These are phyloP conservation scores for Gelatoporia subvermispora DNA, from an alignment of 768 basidiomycete species.

Conservation along the genomic window DNA sequence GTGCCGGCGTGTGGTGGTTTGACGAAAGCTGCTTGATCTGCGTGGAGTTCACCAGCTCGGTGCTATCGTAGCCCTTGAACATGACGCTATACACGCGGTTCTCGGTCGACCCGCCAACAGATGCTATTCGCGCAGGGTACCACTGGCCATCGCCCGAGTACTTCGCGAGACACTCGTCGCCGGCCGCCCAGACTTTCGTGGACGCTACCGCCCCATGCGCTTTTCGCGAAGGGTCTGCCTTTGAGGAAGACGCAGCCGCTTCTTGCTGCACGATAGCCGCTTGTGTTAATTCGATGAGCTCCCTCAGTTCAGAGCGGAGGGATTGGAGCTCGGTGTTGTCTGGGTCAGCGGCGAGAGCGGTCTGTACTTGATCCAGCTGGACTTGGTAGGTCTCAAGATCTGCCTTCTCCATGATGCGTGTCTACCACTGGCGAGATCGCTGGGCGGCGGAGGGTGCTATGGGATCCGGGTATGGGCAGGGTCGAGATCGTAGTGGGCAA, in stretches of 20 bases:
- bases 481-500: too few relatives aligned
- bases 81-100: slow-evolving; percentile 85
- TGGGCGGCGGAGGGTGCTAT: neutral
- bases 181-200: slow-evolving; percentile 63
- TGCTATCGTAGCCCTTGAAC: slow-evolving; percentile 89
- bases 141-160: slow-evolving; percentile 80
- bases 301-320: slow-evolving; percentile 71
- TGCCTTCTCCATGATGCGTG: slow-evolving; percentile 44
- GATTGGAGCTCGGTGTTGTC: slow-evolving; percentile 67
- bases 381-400: slow-evolving; percentile 90
- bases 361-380: slow-evolving; percentile 84
- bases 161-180: slow-evolving; percentile 82
- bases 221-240: slow-evolving; percentile 55
- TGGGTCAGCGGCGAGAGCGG: slow-evolving; percentile 72
- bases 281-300: slow-evolving; percentile 80
- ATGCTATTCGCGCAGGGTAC: slow-evolving; percentile 88
- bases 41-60: slow-evolving; percentile 71
- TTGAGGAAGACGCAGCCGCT: slow-evolving; percentile 54
- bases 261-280: slow-evolving; percentile 65
- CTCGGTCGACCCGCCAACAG: slow-evolving; percentile 74
- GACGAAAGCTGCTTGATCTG: slow-evolving; percentile 69
- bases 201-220: slow-evolving; percentile 41
- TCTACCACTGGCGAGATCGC: neutral
- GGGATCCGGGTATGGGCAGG: neutral
- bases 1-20: slow-evolving; percentile 36